phyloP scores from a whole-genome alignment of 495 filamentous ascomycete genomes.

The Xylaria grammica region DNA sequence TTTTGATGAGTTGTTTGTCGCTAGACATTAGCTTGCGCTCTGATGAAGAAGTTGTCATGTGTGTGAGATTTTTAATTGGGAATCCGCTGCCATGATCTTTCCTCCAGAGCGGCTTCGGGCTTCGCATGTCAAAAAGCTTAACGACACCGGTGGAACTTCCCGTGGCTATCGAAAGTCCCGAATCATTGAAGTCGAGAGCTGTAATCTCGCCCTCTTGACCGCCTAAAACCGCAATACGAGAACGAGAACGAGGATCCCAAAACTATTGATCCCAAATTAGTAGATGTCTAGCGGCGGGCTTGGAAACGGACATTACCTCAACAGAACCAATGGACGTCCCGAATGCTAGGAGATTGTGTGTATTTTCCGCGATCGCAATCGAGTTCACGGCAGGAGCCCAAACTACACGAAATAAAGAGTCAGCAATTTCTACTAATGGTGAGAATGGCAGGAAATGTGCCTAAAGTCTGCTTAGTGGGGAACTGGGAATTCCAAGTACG shows the following conservation, averaged over 20 bases:
- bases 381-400: slow-evolving; percentile 84
- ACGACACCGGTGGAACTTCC: slow-evolving; percentile 89
- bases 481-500: neutral
- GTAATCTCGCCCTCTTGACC: slow-evolving; percentile 76
- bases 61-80: slow-evolving; percentile 82
- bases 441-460: neutral
- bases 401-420: slow-evolving; percentile 36
- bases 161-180: slow-evolving; percentile 85
- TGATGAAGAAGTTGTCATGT: slow-evolving; percentile 76
- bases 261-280: slow-evolving; percentile 47
- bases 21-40: slow-evolving; percentile 89
- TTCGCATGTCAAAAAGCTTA: slow-evolving; percentile 90
- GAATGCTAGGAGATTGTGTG: slow-evolving; percentile 90
- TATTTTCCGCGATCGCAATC: slow-evolving; percentile 85
- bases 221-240: slow-evolving; percentile 77
- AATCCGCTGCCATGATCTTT: slow-evolving; percentile 98
- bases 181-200: slow-evolving; percentile 81
- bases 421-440: neutral
- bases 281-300: neutral
- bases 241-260: slow-evolving; percentile 86
- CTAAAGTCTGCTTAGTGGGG: neutral
- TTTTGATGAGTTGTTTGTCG: slow-evolving; percentile 95
- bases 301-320: slow-evolving; percentile 49
- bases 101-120: slow-evolving; percentile 78
- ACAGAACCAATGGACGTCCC: slow-evolving; percentile 96